Conservation (phyloP, 305 asterid genomes). For the Fraxinus velutina region DNA sequence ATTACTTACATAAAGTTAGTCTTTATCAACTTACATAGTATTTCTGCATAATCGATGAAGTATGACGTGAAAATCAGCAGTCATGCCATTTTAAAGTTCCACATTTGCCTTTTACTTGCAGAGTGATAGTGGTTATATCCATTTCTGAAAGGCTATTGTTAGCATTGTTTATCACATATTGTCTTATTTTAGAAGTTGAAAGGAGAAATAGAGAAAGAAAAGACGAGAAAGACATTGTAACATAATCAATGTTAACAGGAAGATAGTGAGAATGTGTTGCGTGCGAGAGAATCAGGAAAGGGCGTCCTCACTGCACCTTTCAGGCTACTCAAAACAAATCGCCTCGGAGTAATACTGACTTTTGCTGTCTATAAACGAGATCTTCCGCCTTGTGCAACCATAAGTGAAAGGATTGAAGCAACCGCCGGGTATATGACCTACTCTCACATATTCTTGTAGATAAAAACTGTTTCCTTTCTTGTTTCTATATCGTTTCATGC, state of each 20-base stretch:
- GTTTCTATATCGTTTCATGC: background rate
- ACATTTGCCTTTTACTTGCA: background rate
- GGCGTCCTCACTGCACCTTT: conserved; percentile 99
- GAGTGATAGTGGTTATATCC: conserved; percentile 2
- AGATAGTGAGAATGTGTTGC: conserved; percentile 90
- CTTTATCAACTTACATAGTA: background rate
- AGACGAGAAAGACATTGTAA: conserved; percentile 8
- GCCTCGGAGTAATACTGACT: conserved; percentile 90
- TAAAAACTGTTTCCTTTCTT: background rate
- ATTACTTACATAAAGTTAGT: background rate
- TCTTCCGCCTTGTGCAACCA: conserved; percentile 62
- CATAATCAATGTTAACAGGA: conserved; percentile 49
- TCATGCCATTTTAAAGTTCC: background rate
- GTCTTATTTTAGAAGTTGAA: background rate
- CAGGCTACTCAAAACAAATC: conserved; percentile 82
- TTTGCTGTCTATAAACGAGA: conserved; percentile 84
- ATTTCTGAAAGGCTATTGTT: background rate
- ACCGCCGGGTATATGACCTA: conserved; percentile 65
- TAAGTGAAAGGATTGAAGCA: conserved; percentile 73
- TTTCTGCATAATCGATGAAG: background rate
- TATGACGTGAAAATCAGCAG: background rate
- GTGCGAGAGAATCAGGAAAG: conserved; percentile 94
- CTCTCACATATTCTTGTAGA: background rate
- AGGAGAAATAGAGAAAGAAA: background rate
- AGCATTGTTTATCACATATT: background rate